These are phyloP conservation scores for Malassezia restricta DNA, from an alignment of 1,284 basidiomycete species.

Conservation along the genomic window DNA sequence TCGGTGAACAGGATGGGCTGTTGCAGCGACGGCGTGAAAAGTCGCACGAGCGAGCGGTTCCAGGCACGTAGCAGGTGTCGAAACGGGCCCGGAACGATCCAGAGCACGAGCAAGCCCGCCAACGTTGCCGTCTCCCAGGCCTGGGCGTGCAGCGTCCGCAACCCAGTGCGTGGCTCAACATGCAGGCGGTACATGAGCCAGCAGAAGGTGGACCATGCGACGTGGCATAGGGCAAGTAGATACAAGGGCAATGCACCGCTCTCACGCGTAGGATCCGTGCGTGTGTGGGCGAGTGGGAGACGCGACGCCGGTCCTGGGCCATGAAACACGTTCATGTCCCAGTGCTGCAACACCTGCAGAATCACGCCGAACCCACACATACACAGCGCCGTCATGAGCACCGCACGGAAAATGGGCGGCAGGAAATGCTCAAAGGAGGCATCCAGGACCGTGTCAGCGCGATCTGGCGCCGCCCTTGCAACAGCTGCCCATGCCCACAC, in stretches of 20 bases:
- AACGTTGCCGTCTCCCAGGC: constrained; percentile 30
- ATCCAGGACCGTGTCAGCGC: neutral
- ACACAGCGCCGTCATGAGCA: constrained; percentile 33
- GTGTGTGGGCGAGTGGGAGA: neutral
- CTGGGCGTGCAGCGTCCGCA: constrained; percentile 31
- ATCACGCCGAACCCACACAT: constrained; percentile 31
- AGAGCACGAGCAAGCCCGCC: constrained; percentile 17
- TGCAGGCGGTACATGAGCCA: constrained; percentile 35
- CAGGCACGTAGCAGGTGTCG: constrained; percentile 21
- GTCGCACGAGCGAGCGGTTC: constrained; percentile 52
- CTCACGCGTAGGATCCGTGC: neutral
- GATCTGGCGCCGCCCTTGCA: neutral
- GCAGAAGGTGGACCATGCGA: constrained; percentile 24
- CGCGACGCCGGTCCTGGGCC: constrained; percentile 11
- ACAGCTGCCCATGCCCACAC: neutral
- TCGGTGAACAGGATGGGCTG: constrained; percentile 73
- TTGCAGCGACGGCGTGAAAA: constrained; percentile 57
- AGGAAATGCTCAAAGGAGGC: constrained; percentile 30
- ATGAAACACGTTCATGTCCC: constrained; percentile 32
- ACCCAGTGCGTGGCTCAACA: constrained; percentile 26
- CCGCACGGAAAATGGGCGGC: constrained; percentile 39
- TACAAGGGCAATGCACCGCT: constrained; percentile 8
- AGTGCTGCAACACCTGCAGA: constrained; percentile 20
- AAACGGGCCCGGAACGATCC: constrained; percentile 32
- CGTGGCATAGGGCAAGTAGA: constrained; percentile 20